These are phyloP conservation scores for Camelina hispida DNA, from an alignment of 345 rosid species.

Conservation along the genomic window DNA sequence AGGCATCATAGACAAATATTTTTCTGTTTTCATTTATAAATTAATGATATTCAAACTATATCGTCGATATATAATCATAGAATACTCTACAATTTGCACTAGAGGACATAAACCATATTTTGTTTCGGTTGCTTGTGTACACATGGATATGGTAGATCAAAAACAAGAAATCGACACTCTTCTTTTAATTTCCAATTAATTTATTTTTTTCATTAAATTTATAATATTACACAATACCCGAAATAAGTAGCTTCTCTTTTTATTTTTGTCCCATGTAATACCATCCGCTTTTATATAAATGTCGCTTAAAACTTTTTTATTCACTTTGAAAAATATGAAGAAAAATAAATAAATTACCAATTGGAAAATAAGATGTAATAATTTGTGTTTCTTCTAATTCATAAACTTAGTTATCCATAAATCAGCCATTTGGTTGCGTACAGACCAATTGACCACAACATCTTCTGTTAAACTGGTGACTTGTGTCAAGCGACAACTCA, in stretches of 20 bases:
- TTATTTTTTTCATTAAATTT: background rate
- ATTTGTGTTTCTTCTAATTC: background rate
- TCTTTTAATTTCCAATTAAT: background rate
- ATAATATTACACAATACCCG: background rate
- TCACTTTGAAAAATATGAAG: background rate
- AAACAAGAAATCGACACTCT: background rate
- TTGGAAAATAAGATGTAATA: background rate
- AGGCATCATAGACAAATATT: slow-evolving; percentile 20
- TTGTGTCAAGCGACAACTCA: slow-evolving; percentile 31
- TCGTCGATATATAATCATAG: slow-evolving; percentile 1
- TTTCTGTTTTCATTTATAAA: background rate
- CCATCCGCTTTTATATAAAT: background rate
- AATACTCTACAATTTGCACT: slow-evolving; percentile 29
- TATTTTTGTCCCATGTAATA: background rate
- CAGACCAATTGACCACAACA: slow-evolving; percentile 26
- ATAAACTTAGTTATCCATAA: background rate
- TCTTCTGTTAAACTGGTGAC: slow-evolving; percentile 14
- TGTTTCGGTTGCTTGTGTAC: slow-evolving; percentile 31
- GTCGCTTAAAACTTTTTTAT: background rate
- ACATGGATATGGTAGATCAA: slow-evolving; percentile 24
- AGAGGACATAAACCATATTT: background rate
- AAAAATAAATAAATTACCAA: background rate
- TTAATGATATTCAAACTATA: slow-evolving; percentile 6
- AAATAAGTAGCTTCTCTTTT: background rate
- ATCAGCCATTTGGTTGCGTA: slow-evolving; percentile 29